Evolutionary conservation across 495 filamentous ascomycete genomes (phyloP).

Genomic region (Aspergillus conjunctus): DNA sequence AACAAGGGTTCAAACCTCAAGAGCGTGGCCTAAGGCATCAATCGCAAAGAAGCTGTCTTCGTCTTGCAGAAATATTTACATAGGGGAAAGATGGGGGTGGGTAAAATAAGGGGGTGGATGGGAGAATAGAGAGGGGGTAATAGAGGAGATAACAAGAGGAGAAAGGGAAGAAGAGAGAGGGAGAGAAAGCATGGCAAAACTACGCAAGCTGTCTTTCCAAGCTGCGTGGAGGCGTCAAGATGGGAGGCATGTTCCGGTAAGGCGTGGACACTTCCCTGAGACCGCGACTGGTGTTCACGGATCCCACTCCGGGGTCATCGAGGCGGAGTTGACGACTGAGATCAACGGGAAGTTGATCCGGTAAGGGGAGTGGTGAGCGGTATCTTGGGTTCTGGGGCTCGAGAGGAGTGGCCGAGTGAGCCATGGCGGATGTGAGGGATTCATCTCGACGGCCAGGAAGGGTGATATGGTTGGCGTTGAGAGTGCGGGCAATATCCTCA

Average conservation of each 20-base stretch:
- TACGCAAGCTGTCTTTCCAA: constrained; percentile 47
- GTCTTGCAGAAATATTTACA: constrained; percentile 9
- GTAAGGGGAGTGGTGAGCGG: constrained; percentile 23
- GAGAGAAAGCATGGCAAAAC: not conserved
- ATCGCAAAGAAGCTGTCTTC: not conserved
- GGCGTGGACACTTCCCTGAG: constrained; percentile 25
- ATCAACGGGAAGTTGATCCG: constrained; percentile 41
- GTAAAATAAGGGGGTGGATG: not conserved
- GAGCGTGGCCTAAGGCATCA: not conserved
- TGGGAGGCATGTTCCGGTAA: constrained; percentile 36
- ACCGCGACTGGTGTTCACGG: constrained; percentile 29
- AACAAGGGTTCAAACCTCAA: not conserved
- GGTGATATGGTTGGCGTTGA: constrained; percentile 51
- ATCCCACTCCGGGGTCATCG: constrained; percentile 25
- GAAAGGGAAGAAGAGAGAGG: not conserved
- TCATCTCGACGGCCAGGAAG: constrained; percentile 42
- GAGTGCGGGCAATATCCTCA: constrained; percentile 76
- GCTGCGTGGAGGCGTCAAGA: constrained; percentile 40
- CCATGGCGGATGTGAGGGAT: constrained; percentile 34
- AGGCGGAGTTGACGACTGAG: constrained; percentile 30
- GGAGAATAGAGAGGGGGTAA: not conserved
- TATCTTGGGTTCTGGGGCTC: constrained; percentile 28
- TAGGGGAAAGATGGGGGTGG: not conserved
- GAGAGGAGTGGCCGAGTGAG: constrained; percentile 8
- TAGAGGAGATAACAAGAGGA: constrained; percentile 4